These are phyloP conservation scores for Xanthoparmelia taractica DNA, from an alignment of 495 filamentous ascomycete species.

Conservation along the genomic window DNA sequence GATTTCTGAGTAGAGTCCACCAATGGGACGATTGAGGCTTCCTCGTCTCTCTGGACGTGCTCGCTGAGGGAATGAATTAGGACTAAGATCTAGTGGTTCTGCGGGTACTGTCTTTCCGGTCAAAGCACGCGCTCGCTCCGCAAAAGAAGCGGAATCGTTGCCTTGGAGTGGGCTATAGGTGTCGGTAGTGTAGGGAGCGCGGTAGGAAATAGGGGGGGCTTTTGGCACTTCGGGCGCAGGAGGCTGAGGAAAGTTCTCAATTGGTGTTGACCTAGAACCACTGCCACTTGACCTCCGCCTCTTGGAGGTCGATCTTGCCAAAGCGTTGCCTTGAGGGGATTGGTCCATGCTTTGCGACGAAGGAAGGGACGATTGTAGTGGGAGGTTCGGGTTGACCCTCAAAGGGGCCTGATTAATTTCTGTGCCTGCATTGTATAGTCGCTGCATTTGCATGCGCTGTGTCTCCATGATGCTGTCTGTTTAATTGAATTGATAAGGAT, in stretches of 20 bases:
- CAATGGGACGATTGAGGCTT: conserved; percentile 23
- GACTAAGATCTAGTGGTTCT: conserved; percentile 7
- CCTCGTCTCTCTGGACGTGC: conserved; percentile 17
- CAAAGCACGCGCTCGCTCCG: conserved; percentile 22
- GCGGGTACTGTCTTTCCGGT: conserved; percentile 14
- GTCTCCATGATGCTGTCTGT: conserved; percentile 14
- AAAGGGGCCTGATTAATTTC: conserved; percentile 10
- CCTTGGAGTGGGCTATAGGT: conserved; percentile 22
- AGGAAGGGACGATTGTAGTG: conserved; percentile 22
- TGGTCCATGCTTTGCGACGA: conserved; percentile 12
- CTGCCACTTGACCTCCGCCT: conserved; percentile 32
- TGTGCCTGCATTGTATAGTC: conserved; percentile 6
- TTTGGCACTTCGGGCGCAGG: conserved; percentile 55
- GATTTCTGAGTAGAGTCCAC: conserved; percentile 23
- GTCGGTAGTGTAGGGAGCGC: conserved; percentile 40
- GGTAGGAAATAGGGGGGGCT: conserved; percentile 52
- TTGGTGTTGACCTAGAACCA: conserved; percentile 25
- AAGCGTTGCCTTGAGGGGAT: conserved; percentile 34
- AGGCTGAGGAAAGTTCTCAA: conserved; percentile 26
- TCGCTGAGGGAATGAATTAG: conserved; percentile 6
- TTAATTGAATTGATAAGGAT: neutral
- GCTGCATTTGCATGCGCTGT: neutral
- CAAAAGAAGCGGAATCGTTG: conserved; percentile 24
- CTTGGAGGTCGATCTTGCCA: conserved; percentile 33
- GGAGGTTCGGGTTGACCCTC: conserved; percentile 18